Percentiles rank a stretch among this genome's conserved stretches.
These are phyloP conservation scores for Pinus tabuliformis DNA, from an alignment of 75 land plant species.

Conservation along the genomic window DNA sequence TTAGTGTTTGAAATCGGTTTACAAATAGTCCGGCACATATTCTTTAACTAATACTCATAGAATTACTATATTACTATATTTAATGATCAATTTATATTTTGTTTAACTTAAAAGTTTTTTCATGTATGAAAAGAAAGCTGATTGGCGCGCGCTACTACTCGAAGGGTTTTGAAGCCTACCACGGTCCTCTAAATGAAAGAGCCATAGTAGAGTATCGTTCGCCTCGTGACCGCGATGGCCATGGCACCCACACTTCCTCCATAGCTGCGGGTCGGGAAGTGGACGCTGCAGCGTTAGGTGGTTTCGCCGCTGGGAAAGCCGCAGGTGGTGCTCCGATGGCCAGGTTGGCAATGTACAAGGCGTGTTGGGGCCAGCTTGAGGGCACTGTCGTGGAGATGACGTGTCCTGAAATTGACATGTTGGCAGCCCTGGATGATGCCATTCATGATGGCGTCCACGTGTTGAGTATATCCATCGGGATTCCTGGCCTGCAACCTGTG, in stretches of 20 bases:
- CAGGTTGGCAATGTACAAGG: slow-evolving; percentile 87
- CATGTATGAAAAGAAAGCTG: slow-evolving; percentile 43
- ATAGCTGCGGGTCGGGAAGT: slow-evolving; percentile 61
- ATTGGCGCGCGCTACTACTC: slow-evolving; percentile 85
- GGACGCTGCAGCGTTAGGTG: slow-evolving; percentile 51
- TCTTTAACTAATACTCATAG: too few species aligned
- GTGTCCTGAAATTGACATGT: slow-evolving; percentile 91
- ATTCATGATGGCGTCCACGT: slow-evolving; percentile 91
- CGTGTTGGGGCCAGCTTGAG: slow-evolving; percentile 57
- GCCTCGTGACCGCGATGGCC: slow-evolving; percentile 90
- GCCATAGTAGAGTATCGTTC: slow-evolving; percentile 55
- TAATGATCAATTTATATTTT: neutral
- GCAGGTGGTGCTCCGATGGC: slow-evolving; percentile 83
- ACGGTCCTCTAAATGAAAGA: slow-evolving; percentile 13
- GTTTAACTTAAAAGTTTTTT: too few species aligned
- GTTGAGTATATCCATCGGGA: slow-evolving; percentile 90
- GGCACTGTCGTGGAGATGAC: slow-evolving; percentile 17
- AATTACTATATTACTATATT: neutral
- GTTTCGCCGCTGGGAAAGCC: slow-evolving; percentile 67
- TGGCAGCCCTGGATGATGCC: slow-evolving; percentile 88
- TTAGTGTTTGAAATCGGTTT: too few species aligned
- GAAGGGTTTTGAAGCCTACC: slow-evolving; percentile 63
- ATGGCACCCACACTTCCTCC: slow-evolving; percentile 85
- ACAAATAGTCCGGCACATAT: too few species aligned
- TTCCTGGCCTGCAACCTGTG: slow-evolving; percentile 49